Percentiles rank a stretch among this genome's conserved stretches.
Conservation (phyloP, 495 filamentous ascomycete genomes). For the Entonaema liquescens region DNA sequence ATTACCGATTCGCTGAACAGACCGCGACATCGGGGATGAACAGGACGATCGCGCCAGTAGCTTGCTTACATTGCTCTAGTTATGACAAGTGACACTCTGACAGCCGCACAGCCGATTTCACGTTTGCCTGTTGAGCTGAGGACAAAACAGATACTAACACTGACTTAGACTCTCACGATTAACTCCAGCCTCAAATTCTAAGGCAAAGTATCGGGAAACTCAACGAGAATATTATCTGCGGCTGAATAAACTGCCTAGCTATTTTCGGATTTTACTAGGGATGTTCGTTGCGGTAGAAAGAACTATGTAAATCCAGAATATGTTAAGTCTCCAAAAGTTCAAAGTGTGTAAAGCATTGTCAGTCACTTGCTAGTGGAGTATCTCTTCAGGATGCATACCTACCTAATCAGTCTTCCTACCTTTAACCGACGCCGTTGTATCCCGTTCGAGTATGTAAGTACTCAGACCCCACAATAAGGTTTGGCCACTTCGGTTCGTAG, state of each 20-base stretch:
- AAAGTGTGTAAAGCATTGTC: background rate
- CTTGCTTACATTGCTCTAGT: conserved; percentile 5
- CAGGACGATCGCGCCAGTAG: conserved; percentile 6
- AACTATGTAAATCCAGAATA: background rate
- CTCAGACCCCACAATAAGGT: conserved; percentile 26
- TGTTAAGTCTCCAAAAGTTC: background rate
- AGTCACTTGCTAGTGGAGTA: background rate
- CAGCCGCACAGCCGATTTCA: conserved; percentile 12
- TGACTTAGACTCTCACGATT: background rate
- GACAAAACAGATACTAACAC: background rate
- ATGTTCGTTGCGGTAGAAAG: background rate
- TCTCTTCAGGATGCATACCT: no score
- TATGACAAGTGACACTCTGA: conserved; percentile 1
- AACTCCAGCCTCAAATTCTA: background rate
- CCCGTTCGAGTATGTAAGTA: conserved; percentile 13
- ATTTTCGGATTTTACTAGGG: background rate
- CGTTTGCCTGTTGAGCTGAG: background rate
- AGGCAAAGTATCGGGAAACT: background rate
- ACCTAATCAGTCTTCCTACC: conserved; percentile 18
- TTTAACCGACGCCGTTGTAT: conserved; percentile 25
- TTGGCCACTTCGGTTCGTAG: conserved; percentile 25
- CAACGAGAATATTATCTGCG: background rate
- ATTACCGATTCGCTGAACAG: conserved; percentile 31
- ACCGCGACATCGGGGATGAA: conserved; percentile 38
- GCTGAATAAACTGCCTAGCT: background rate